These are phyloP conservation scores for Torulaspora franciscae DNA, from an alignment of 805 yeast species.

Conservation along the genomic window DNA sequence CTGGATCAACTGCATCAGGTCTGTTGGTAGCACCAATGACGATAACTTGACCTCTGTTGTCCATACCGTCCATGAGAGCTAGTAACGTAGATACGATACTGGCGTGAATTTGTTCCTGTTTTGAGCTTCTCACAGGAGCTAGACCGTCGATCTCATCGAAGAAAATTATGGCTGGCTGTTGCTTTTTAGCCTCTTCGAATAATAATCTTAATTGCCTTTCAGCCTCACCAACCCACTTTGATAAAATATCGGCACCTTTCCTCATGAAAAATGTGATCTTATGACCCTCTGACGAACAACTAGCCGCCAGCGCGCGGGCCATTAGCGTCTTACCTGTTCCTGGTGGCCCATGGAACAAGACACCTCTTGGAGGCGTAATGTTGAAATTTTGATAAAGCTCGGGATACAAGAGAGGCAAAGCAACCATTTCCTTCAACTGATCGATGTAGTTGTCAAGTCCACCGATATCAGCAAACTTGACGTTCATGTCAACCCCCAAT, in stretches of 20 bases:
- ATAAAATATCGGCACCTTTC: conserved; percentile 94
- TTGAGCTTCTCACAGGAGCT: conserved; percentile 96
- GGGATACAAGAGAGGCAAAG: conserved; percentile 86
- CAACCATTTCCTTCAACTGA: conserved; percentile 95
- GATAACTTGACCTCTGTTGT: conserved; percentile 94
- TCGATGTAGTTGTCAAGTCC: conserved; percentile 87
- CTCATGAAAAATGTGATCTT: conserved; percentile 97
- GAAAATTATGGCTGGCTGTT: conserved; percentile 93
- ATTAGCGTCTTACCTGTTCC: conserved; percentile 97
- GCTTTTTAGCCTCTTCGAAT: conserved; percentile 93
- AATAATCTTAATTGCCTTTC: conserved; percentile 86
- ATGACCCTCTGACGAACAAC: conserved; percentile 76
- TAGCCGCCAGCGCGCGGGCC: conserved; percentile 97
- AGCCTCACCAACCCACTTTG: conserved; percentile 99
- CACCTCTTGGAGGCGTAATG: conserved; percentile 96
- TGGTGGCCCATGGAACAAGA: conserved; percentile 96
- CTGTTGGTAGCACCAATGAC: conserved; percentile 97
- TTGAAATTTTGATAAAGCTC: conserved; percentile 85
- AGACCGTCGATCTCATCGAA: conserved; percentile 97
- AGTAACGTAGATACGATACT: conserved; percentile 91
- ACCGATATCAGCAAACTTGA: conserved; percentile 80
- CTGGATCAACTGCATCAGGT: conserved; percentile 98
- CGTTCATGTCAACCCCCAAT: conserved; percentile 80
- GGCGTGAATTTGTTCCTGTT: conserved; percentile 98
- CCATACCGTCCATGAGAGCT: conserved; percentile 99